Evolutionary conservation across 495 filamentous ascomycete species (phyloP).

Genomic region (Choiromyces venosus): DNA sequence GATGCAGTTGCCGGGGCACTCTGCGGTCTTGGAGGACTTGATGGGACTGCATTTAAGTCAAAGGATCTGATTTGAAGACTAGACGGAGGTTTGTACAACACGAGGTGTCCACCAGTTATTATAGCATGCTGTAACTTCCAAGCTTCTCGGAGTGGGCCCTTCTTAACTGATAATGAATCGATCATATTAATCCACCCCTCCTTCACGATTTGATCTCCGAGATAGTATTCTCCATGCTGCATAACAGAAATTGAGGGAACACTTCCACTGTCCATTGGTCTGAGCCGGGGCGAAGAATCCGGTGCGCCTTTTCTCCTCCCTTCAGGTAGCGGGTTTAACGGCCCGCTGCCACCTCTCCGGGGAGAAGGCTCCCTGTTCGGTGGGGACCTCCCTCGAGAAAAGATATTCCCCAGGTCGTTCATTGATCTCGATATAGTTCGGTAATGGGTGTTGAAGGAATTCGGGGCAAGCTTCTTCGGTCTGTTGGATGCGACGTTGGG

Average conservation of each 20-base stretch:
- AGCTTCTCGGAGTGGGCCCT: constrained; percentile 35
- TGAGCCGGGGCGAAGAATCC: constrained; percentile 32
- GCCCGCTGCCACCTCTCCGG: constrained; percentile 28
- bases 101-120: constrained; percentile 34
- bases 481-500: constrained; percentile 30
- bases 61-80: constrained; percentile 38
- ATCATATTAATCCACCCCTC: constrained; percentile 43
- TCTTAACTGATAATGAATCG: constrained; percentile 39
- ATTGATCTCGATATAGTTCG: constrained; percentile 42
- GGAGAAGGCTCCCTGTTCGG: constrained; percentile 38
- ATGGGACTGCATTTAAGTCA: constrained; percentile 30
- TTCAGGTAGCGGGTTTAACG: constrained; percentile 36
- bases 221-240: constrained; percentile 33
- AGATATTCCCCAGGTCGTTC: constrained; percentile 43
- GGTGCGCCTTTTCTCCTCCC: constrained; percentile 32
- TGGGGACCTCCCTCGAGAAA: constrained; percentile 41
- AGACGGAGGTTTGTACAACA: constrained; percentile 40
- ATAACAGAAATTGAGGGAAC: constrained; percentile 42
- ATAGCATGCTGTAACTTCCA: constrained; percentile 43
- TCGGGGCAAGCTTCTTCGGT: constrained; percentile 41
- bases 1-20: constrained; percentile 40
- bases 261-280: constrained; percentile 34
- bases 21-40: constrained; percentile 38
- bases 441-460: constrained; percentile 42
- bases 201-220: constrained; percentile 28